These are phyloP conservation scores for Venustampulla echinocandica DNA, from an alignment of 495 filamentous ascomycete species.

Conservation along the genomic window DNA sequence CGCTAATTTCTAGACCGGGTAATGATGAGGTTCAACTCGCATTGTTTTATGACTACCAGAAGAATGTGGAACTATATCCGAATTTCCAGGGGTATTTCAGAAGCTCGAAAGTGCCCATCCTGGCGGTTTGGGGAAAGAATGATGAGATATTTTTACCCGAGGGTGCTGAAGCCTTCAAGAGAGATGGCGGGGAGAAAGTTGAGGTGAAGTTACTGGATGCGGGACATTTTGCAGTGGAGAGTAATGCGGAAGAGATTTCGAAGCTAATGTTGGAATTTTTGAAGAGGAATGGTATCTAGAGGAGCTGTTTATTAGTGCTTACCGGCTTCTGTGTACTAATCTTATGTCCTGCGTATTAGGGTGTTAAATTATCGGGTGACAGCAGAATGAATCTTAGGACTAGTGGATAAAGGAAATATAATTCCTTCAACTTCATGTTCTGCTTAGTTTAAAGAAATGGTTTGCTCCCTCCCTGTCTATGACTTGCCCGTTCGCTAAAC, in stretches of 20 bases:
- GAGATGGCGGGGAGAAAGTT: constrained; percentile 38
- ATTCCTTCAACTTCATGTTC: too few species aligned
- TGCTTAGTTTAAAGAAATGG: too few species aligned
- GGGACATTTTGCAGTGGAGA: constrained; percentile 57
- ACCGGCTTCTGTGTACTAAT: too few species aligned
- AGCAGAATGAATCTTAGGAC: too few species aligned
- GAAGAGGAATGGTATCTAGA: constrained; percentile 21
- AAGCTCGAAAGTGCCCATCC: constrained; percentile 41
- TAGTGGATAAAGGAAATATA: too few species aligned
- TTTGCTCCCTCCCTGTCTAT: too few species aligned
- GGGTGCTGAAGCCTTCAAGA: constrained; percentile 53
- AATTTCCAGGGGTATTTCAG: constrained; percentile 52
- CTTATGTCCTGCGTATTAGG: too few species aligned
- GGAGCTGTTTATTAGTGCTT: too few species aligned
- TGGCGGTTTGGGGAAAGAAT: constrained; percentile 56
- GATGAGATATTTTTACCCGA: constrained; percentile 47
- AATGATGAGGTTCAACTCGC: constrained; percentile 50
- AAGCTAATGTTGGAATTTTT: constrained; percentile 40
- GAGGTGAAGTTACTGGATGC: constrained; percentile 47
- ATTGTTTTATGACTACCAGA: constrained; percentile 45
- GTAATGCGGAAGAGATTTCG: constrained; percentile 40
- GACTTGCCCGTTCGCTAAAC: too few species aligned
- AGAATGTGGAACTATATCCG: constrained; percentile 39
- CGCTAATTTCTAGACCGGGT: constrained; percentile 40
- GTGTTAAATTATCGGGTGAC: too few species aligned